A percentile compares a stretch with the other conserved stretches of the same genome.
Conservation (phyloP, 495 filamentous ascomycete genomes). For the Penicillium goetzii region DNA sequence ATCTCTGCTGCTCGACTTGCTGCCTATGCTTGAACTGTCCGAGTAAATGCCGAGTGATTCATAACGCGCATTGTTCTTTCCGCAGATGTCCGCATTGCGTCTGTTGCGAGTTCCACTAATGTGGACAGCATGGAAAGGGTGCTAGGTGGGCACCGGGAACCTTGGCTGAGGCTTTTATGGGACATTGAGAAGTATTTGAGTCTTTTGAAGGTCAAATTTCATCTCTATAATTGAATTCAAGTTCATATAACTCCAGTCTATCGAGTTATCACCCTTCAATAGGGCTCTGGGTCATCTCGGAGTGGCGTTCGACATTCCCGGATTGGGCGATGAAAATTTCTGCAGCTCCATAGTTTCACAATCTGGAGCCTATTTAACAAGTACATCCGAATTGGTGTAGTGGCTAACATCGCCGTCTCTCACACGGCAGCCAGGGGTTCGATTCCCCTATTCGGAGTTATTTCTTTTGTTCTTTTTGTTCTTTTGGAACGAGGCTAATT, state of each 20-base stretch:
- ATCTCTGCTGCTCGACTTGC: not conserved
- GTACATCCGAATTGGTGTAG: slow-evolving; percentile 45
- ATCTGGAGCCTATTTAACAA: not conserved
- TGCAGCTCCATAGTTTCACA: slow-evolving; percentile 4
- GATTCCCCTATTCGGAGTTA: slow-evolving; percentile 46
- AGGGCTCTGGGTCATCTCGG: not conserved
- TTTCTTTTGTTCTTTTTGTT: slow-evolving; percentile 20
- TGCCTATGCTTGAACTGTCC: not conserved
- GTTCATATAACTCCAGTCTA: not conserved
- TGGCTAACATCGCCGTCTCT: slow-evolving; percentile 50
- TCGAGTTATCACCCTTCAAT: not conserved
- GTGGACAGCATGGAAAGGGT: not conserved
- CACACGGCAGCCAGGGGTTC: slow-evolving; percentile 48
- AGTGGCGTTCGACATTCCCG: not conserved
- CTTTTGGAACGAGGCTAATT: too few species aligned
- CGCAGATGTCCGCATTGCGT: not conserved
- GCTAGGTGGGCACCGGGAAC: not conserved
- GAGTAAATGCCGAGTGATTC: not conserved
- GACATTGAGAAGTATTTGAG: not conserved
- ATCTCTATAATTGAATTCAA: not conserved
- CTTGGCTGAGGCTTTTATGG: not conserved
- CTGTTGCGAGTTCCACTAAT: not conserved
- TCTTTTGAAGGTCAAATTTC: not conserved
- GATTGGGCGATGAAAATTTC: slow-evolving; percentile 4
- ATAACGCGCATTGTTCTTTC: not conserved